A percentile compares a stretch with the other conserved stretches of the same genome.
phyloP scores from a whole-genome alignment of 768 basidiomycete species.

The Gymnopilus dilepis region DNA sequence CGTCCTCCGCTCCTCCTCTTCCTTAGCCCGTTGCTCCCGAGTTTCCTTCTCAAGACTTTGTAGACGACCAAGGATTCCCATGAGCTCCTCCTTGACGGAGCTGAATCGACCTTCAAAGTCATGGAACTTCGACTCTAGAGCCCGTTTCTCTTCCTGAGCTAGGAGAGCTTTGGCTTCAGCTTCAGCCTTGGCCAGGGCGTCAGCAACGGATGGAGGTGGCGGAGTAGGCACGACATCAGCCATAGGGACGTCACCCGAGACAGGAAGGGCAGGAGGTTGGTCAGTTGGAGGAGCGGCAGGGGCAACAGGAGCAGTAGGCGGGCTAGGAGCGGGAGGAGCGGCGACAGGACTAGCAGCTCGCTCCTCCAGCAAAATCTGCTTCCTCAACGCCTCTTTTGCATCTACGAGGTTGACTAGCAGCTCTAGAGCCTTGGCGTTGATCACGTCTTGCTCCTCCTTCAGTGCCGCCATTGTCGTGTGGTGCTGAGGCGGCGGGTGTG shows the following conservation, averaged over 20 bases:
- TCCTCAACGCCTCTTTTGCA: slow-evolving; percentile 13
- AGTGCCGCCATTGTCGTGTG: not conserved
- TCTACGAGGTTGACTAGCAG: slow-evolving; percentile 21
- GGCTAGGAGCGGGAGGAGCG: not conserved
- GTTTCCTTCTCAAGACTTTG: slow-evolving; percentile 16
- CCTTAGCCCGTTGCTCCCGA: not conserved
- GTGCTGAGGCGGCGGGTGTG: not conserved
- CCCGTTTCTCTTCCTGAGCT: not conserved
- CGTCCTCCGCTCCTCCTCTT: not conserved
- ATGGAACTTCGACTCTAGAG: slow-evolving; percentile 10
- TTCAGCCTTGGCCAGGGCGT: not conserved
- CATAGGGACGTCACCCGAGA: not conserved
- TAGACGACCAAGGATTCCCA: slow-evolving; percentile 21
- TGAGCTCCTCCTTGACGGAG: slow-evolving; percentile 20
- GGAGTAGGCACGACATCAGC: not conserved
- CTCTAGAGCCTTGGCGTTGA: slow-evolving; percentile 22
- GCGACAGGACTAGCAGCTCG: not conserved
- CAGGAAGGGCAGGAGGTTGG: not conserved
- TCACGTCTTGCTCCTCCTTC: slow-evolving; percentile 4
- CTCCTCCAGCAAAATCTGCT: slow-evolving; percentile 3
- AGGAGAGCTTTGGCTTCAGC: not conserved
- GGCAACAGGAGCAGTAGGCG: not conserved
- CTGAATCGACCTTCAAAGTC: slow-evolving; percentile 22
- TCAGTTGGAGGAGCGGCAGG: not conserved
- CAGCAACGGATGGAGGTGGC: not conserved